Percentiles rank a stretch among this genome's conserved stretches.
These are phyloP conservation scores for Nigrospora osmanthi DNA, from an alignment of 2,329 filamentous ascomycete genomes.

Conservation along the genomic window DNA sequence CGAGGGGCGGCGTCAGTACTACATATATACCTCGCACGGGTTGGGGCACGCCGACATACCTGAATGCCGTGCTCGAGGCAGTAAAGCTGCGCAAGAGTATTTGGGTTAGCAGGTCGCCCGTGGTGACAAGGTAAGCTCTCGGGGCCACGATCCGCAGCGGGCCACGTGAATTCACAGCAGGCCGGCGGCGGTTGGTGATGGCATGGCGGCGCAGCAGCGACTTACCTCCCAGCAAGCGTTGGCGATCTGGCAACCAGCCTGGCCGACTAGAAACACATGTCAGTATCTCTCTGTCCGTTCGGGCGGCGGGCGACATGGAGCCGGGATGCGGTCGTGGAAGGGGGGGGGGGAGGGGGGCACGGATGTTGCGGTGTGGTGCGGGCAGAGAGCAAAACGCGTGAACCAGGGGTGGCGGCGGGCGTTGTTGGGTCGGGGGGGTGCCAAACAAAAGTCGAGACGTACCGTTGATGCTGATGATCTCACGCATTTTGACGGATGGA, in stretches of 20 bases:
- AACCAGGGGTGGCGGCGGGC: neutral
- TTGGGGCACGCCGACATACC: slow-evolving; percentile 47
- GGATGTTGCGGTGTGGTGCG: slow-evolving; percentile 29
- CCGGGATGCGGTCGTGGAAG: slow-evolving; percentile 1
- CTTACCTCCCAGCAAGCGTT: slow-evolving; percentile 99
- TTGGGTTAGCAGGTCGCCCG: neutral
- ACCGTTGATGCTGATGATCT: slow-evolving; percentile 99
- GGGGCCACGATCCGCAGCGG: too few relatives aligned
- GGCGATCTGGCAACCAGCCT: slow-evolving; percentile 99
- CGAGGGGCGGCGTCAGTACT: slow-evolving; percentile 22
- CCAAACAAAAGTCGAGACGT: slow-evolving; percentile 40
- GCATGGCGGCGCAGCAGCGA: slow-evolving; percentile 17
- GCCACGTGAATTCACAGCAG: slow-evolving; percentile 1
- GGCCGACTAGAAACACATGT: slow-evolving; percentile 72
- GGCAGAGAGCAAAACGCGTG: neutral
- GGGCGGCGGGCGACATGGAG: neutral
- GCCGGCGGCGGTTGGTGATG: neutral
- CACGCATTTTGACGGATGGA: slow-evolving; percentile 71
- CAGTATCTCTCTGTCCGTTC: slow-evolving; percentile 34
- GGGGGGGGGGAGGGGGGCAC: slow-evolving; percentile 9
- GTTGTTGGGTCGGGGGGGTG: neutral
- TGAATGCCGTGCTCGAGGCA: slow-evolving; percentile 99
- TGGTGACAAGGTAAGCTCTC: neutral
- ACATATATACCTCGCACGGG: neutral
- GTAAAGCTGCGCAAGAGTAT: slow-evolving; percentile 67